Percentiles rank a stretch among this genome's conserved stretches.
Evolutionary conservation across 2,329 filamentous ascomycete species (phyloP).

Genomic region (Clonostachys byssicola): DNA sequence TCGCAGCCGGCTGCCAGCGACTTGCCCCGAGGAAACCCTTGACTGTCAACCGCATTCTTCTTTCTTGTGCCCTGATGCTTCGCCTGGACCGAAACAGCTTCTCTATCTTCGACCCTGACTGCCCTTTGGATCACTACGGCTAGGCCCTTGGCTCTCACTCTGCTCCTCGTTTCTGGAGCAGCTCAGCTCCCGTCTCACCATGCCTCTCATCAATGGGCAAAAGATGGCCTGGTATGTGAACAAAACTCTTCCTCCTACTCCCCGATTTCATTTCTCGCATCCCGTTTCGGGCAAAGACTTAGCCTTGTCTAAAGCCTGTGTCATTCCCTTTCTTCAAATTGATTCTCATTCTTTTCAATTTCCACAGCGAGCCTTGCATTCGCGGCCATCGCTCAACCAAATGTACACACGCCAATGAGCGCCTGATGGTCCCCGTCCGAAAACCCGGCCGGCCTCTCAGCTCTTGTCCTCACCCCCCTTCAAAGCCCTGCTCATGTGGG

Average conservation of each 20-base stretch:
- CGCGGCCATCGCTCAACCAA: slow-evolving; percentile 73
- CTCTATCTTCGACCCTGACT: too few relatives aligned
- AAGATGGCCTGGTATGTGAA: slow-evolving; percentile 69
- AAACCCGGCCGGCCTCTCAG: slow-evolving; percentile 69
- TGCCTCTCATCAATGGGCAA: slow-evolving; percentile 66
- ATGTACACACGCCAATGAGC: slow-evolving; percentile 64
- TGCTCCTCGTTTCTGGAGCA: too few relatives aligned
- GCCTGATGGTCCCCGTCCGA: slow-evolving; percentile 65
- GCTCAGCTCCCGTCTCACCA: slow-evolving; percentile 23
- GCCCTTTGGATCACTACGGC: too few relatives aligned
- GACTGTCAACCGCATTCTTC: too few relatives aligned
- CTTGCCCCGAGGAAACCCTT: too few relatives aligned
- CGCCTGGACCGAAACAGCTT: too few relatives aligned
- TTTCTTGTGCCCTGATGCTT: too few relatives aligned
- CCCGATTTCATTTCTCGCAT: background rate
- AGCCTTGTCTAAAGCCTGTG: too few relatives aligned
- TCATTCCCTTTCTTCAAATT: too few relatives aligned
- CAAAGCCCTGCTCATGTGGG: slow-evolving; percentile 56
- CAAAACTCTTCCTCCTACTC: background rate
- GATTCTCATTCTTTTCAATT: background rate
- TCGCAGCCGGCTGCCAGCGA: too few relatives aligned
- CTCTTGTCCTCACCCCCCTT: slow-evolving; percentile 62
- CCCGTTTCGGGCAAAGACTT: too few relatives aligned
- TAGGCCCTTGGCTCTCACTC: too few relatives aligned
- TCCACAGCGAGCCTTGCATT: slow-evolving; percentile 64